A percentile compares a stretch with the other conserved stretches of the same genome.
Evolutionary conservation across 2,329 filamentous ascomycete species (phyloP).

Genomic region (Colletotrichum kahawae): DNA sequence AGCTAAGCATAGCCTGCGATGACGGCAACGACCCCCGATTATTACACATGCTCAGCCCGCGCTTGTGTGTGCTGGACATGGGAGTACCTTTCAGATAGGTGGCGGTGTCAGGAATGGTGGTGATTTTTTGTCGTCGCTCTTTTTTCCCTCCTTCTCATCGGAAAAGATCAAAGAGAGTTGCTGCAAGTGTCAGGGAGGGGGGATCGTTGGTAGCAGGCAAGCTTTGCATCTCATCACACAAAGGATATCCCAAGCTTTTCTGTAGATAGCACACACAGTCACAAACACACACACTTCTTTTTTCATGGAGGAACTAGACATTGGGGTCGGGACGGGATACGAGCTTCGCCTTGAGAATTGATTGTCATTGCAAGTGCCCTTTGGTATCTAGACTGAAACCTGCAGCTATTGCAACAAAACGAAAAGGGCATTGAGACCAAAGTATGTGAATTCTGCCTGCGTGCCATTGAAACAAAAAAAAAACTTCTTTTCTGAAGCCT

Average conservation of each 20-base stretch:
- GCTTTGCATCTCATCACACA: slow-evolving; percentile 24
- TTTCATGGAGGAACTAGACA: slow-evolving; percentile 14
- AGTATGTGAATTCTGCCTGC: background rate
- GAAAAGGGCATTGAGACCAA: background rate
- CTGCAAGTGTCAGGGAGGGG: background rate
- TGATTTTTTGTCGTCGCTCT: background rate
- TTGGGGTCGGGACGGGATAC: slow-evolving; percentile 1
- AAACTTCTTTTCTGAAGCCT: background rate
- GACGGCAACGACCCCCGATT: background rate
- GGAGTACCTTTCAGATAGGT: background rate
- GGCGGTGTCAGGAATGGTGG: background rate
- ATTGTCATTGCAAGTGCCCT: slow-evolving; percentile 12
- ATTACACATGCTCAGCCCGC: background rate
- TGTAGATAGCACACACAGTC: slow-evolving; percentile 28
- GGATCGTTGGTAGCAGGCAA: slow-evolving; percentile 17
- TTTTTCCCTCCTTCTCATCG: background rate
- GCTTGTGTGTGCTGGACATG: background rate
- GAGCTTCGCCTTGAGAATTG: slow-evolving; percentile 20
- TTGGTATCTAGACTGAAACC: slow-evolving; percentile 4
- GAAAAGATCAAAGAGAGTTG: background rate
- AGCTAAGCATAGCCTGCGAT: slow-evolving; percentile 1
- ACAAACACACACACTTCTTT: slow-evolving; percentile 11
- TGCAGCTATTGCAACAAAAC: background rate
- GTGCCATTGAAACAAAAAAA: background rate
- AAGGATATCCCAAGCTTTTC: slow-evolving; percentile 32